Conservation (phyloP, 208 protist species). For the Crithidia thermophila region DNA sequence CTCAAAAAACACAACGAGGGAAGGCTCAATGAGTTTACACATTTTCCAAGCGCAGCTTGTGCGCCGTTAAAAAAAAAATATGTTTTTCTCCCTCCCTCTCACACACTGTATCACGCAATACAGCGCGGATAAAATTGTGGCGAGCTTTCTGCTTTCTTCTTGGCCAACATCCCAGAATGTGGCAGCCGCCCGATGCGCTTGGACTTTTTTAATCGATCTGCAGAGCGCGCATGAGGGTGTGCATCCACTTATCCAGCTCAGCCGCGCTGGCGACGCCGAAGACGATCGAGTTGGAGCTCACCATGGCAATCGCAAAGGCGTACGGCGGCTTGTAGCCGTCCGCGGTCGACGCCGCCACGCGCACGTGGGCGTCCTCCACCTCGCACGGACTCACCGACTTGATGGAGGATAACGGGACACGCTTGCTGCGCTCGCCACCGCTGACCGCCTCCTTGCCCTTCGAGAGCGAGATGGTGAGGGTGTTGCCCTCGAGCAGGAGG, state of each 20-base stretch:
- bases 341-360: conserved; percentile 15
- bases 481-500: conserved; percentile 50
- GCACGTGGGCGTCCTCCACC: conserved; percentile 49
- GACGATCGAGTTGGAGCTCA: conserved; percentile 73
- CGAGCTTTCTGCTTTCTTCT: too few relatives aligned
- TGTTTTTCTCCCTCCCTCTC: too few relatives aligned
- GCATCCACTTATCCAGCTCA: conserved; percentile 76
- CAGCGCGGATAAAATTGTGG: too few relatives aligned
- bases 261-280: conserved; percentile 63
- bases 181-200: too few relatives aligned
- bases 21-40: conserved; percentile 3
- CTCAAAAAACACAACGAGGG: conserved; percentile 4
- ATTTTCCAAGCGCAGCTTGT: too few relatives aligned
- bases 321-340: conserved; percentile 45
- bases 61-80: too few relatives aligned
- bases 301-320: conserved; percentile 72
- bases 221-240: conserved; percentile 55
- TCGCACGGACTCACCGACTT: conserved; percentile 66
- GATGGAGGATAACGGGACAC: conserved; percentile 62
- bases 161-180: too few relatives aligned
- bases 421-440: conserved; percentile 68
- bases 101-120: too few relatives aligned
- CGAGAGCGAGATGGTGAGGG: conserved; percentile 79
- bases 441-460: conserved; percentile 60
- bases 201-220: conserved; percentile 55